phyloP scores from a whole-genome alignment of 192 early-diverging fungal species.

The Pilaira anomala region DNA sequence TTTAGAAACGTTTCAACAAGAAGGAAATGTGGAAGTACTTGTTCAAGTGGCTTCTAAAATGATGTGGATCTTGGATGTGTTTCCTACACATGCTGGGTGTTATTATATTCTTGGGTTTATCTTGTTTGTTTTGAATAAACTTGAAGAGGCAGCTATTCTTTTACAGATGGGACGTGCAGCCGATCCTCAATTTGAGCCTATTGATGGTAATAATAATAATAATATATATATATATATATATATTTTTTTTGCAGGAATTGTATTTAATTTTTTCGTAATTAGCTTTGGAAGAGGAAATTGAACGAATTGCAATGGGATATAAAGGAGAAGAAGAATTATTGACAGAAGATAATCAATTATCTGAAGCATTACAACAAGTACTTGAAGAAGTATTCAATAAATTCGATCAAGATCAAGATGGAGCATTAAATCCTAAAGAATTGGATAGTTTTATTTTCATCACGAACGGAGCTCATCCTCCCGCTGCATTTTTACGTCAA shows the following conservation, averaged over 20 bases:
- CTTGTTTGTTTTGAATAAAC: conserved; percentile 47
- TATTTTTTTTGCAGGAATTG: background rate
- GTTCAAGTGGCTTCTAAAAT: conserved; percentile 46
- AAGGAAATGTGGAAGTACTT: conserved; percentile 37
- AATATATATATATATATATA: background rate
- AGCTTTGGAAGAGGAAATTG: conserved; percentile 49
- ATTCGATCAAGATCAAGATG: conserved; percentile 51
- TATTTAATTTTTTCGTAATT: background rate
- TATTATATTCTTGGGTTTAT: conserved; percentile 54
- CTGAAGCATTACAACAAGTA: conserved; percentile 33
- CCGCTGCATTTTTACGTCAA: conserved; percentile 47
- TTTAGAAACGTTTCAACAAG: conserved; percentile 41
- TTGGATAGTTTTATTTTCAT: conserved; percentile 45
- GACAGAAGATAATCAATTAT: conserved; percentile 37
- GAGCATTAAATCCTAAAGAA: conserved; percentile 39
- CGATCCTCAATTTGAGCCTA: conserved; percentile 49
- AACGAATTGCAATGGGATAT: conserved; percentile 46
- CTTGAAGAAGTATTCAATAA: conserved; percentile 42
- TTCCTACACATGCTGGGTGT: conserved; percentile 51
- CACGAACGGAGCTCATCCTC: conserved; percentile 52
- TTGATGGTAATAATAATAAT: conserved; percentile 35
- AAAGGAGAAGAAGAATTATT: conserved; percentile 37
- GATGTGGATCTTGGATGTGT: conserved; percentile 48
- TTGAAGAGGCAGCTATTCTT: conserved; percentile 49
- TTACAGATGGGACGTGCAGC: conserved; percentile 51